Percentiles rank a stretch among this genome's conserved stretches.
Evolutionary conservation across 768 basidiomycete species (phyloP).

Genomic region (Psilocybe cyanescens): DNA sequence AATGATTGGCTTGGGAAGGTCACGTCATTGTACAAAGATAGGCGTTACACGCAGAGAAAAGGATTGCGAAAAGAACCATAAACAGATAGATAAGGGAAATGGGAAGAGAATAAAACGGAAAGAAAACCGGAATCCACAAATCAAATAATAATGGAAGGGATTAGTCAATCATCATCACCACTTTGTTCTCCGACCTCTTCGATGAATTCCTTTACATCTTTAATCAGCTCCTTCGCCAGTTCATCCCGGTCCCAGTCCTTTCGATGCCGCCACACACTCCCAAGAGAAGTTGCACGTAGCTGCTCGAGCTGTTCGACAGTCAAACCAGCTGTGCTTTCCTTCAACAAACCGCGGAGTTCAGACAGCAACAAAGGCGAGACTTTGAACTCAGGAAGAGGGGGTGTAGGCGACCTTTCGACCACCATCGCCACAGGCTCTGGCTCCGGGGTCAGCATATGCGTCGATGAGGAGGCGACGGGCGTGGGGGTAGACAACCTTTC

Average conservation of each 20-base stretch:
- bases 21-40: background rate
- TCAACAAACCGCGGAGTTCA: slow-evolving; percentile 53
- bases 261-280: slow-evolving; percentile 81
- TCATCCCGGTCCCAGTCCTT: slow-evolving; percentile 81
- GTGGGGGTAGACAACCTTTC: slow-evolving; percentile 10
- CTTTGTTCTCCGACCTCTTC: slow-evolving; percentile 53
- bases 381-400: slow-evolving; percentile 80
- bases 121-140: background rate
- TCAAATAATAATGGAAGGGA: background rate
- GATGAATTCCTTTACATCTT: slow-evolving; percentile 66
- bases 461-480: slow-evolving; percentile 18
- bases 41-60: background rate
- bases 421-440: slow-evolving; percentile 45
- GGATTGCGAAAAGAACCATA: background rate
- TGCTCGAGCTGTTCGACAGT: slow-evolving; percentile 94
- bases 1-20: background rate
- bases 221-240: slow-evolving; percentile 62
- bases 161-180: slow-evolving; percentile 18
- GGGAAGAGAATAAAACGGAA: background rate
- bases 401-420: slow-evolving; percentile 66
- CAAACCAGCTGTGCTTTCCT: slow-evolving; percentile 57
- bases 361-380: slow-evolving; percentile 55
- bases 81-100: background rate
- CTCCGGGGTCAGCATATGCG: slow-evolving; percentile 16
- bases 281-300: slow-evolving; percentile 82